A percentile compares a stretch with the other conserved stretches of the same genome.
Conservation (phyloP, 176 grass and related monocot species). For the Juncus inflexus region DNA sequence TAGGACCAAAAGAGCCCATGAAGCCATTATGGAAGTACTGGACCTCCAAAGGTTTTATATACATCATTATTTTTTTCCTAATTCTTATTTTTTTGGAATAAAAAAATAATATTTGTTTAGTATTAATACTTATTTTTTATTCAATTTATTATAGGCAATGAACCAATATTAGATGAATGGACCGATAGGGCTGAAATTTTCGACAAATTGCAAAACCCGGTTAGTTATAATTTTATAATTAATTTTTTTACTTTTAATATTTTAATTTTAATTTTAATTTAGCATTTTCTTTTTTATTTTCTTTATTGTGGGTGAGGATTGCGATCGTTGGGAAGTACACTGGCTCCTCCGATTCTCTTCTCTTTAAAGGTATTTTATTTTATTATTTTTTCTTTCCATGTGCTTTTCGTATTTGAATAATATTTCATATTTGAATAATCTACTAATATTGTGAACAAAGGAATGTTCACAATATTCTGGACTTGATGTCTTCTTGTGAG, state of each 20-base stretch:
- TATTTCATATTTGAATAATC: no score
- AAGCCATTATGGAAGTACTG: conserved; percentile 71
- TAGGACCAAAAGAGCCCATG: conserved; percentile 90
- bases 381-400: no score
- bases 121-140: conserved; percentile 22
- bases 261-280: neutral
- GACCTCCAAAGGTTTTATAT: conserved; percentile 56
- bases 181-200: conserved; percentile 61
- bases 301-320: conserved; percentile 63
- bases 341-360: conserved; percentile 58
- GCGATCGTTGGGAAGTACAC: conserved; percentile 85
- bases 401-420: no score
- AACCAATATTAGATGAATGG: conserved; percentile 69
- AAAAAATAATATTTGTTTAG: conserved; percentile 16
- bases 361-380: conserved; percentile 52
- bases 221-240: conserved; percentile 16
- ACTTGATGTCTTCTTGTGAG: no score
- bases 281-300: conserved; percentile 20
- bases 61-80: no score
- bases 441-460: no score
- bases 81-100: no score
- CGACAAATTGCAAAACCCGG: conserved; percentile 54
- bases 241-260: neutral
- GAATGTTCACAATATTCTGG: no score
- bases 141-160: conserved; percentile 29